Conservation (phyloP, 495 filamentous ascomycete genomes). For the Neurospora cerealis region DNA sequence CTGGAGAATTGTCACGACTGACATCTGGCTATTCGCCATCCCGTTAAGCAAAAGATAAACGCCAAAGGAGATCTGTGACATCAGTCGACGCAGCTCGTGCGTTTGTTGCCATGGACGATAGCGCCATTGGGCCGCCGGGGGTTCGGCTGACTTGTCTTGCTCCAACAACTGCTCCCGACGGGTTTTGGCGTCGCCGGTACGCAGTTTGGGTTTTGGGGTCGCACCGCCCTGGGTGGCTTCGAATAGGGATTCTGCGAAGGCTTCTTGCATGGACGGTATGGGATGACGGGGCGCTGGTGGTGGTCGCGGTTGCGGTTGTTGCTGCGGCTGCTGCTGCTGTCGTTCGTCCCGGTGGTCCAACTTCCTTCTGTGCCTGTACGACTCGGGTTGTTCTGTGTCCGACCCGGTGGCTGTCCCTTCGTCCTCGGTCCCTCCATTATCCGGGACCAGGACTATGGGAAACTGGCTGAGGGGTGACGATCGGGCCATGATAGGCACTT, state of each 20-base stretch:
- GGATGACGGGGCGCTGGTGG: conserved; percentile 39
- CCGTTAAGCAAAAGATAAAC: conserved; percentile 78
- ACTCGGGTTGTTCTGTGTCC: conserved; percentile 4
- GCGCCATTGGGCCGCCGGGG: conserved; percentile 65
- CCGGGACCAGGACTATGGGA: conserved; percentile 15
- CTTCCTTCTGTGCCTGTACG: conserved; percentile 1
- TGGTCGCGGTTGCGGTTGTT: conserved; percentile 4
- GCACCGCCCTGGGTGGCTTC: conserved; percentile 50
- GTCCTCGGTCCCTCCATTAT: conserved; percentile 2
- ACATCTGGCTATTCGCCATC: conserved; percentile 75
- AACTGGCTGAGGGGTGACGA: conserved; percentile 5
- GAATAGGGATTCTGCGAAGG: conserved; percentile 84
- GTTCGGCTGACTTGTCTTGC: conserved; percentile 43
- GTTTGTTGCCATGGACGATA: conserved; percentile 53
- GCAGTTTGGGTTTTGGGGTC: conserved; percentile 38
- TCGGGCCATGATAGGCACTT: not conserved
- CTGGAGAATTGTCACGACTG: conserved; percentile 84
- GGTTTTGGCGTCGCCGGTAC: conserved; percentile 50
- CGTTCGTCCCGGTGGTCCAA: not conserved
- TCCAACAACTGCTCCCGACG: conserved; percentile 63
- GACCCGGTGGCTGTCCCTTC: not conserved
- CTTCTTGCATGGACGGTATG: conserved; percentile 74
- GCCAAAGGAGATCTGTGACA: conserved; percentile 89
- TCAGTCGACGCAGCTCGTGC: conserved; percentile 83
- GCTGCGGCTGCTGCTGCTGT: not conserved